phyloP scores from a whole-genome alignment of 805 yeast genomes.

The Barnettozyma vustinii region DNA sequence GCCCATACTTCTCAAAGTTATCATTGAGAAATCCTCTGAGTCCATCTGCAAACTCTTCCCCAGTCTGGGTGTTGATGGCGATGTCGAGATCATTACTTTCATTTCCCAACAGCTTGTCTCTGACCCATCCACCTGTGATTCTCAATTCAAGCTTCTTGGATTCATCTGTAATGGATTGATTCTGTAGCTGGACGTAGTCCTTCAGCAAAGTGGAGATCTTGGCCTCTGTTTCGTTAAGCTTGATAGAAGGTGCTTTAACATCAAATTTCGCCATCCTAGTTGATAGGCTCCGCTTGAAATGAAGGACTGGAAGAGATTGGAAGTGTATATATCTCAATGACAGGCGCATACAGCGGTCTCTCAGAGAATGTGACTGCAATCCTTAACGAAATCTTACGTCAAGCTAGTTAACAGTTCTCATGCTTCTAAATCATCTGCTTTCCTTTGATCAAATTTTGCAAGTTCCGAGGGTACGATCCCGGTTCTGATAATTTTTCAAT shows the following conservation, averaged over 20 bases:
- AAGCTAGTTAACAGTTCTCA: too few relatives aligned
- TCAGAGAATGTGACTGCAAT: neutral
- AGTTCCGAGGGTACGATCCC: constrained; percentile 1
- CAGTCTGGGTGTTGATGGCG: constrained; percentile 80
- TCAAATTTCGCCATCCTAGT: constrained; percentile 2
- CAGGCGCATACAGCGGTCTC: neutral
- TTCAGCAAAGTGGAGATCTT: constrained; percentile 36
- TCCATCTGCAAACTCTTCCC: constrained; percentile 75
- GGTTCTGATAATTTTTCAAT: constrained; percentile 1
- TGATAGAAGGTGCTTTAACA: constrained; percentile 20
- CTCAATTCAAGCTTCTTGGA: constrained; percentile 47
- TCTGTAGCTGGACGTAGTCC: constrained; percentile 29
- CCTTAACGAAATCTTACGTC: neutral
- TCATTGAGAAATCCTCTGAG: constrained; percentile 45
- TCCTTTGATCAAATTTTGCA: neutral
- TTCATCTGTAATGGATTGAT: neutral
- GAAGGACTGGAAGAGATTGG: neutral
- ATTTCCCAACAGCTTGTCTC: constrained; percentile 83
- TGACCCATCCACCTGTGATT: constrained; percentile 98
- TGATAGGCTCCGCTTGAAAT: neutral
- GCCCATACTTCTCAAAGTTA: constrained; percentile 28
- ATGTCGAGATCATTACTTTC: constrained; percentile 86
- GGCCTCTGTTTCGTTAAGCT: constrained; percentile 36
- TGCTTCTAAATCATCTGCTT: neutral
- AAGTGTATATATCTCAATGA: neutral